These are phyloP conservation scores for Hemerocallis citrina DNA, from an alignment of 106 monocot genomes.

Conservation along the genomic window DNA sequence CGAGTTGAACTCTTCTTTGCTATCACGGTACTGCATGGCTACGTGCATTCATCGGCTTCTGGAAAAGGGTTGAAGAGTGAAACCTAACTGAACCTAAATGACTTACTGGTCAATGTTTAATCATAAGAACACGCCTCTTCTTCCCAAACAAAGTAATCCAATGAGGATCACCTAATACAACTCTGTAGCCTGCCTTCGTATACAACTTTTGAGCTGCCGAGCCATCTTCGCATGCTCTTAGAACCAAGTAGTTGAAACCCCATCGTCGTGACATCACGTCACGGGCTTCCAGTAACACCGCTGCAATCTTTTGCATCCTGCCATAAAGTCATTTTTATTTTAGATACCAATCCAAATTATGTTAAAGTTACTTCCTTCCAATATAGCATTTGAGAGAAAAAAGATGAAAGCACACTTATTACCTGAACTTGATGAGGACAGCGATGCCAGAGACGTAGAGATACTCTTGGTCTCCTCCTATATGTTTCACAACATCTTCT, in stretches of 20 bases:
- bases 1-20: no score
- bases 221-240: conserved; percentile 78
- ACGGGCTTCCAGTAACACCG: conserved; percentile 67
- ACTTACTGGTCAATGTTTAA: no score
- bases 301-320: conserved; percentile 73
- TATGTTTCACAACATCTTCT: conserved; percentile 56
- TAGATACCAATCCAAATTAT: no score
- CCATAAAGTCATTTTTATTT: no score
- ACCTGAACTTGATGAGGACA: conserved; percentile 70
- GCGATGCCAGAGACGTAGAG: conserved; percentile 86
- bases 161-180: conserved; percentile 48
- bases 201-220: conserved; percentile 52
- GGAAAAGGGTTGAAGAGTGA: no score
- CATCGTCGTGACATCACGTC: conserved; percentile 48
- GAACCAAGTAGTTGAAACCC: conserved; percentile 45
- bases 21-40: no score
- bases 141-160: conserved; percentile 63
- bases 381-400: no score
- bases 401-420: neutral
- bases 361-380: no score
- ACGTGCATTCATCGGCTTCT: no score
- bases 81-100: no score
- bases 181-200: conserved; percentile 52
- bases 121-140: conserved; percentile 69
- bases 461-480: conserved; percentile 56